Evolutionary conservation across 2,329 filamentous ascomycete species (phyloP), one percentile per base, ranked within the genome.

Genomic region (Parastagonospora nodorum): DNA sequence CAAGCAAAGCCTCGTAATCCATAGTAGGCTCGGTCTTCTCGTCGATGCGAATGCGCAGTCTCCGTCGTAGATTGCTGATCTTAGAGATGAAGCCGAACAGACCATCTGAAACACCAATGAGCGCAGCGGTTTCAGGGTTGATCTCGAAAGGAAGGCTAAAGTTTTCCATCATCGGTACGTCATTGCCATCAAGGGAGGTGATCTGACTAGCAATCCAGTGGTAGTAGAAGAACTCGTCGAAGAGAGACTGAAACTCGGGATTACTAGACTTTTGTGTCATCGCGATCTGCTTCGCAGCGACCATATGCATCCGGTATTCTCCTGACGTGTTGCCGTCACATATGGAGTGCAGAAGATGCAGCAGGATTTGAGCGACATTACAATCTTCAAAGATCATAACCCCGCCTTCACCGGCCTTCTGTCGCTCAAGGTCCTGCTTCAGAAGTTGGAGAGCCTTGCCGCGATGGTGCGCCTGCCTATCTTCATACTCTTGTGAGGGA

Each of bases 51-150:
- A 79, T 77, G 5, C 92, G 84, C 54, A 96, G 88, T 2, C 80
- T 81, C 70, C 92, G 88, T 36, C 91, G 84, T 32, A 96, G 83
- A 10, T 84, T 83, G 1, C 89, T 91, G 53, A 95, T 93, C 64
- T 89, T 85, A 7, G 88, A 87, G 28, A 96, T 86, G 66, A 89
- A 87, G 30, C 83, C 82, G 67, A 96, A 92, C 2, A 96, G 78
- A 1, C 90, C 90, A 64, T 96, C 91, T 35, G 88, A 85, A 24
- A 96, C 87, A 16, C 92, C 92, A 5, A 96, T 79, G 4, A 96
- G 79, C n/a, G 77, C 79, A 8, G 81, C 82, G 2, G 80, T 82
- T 57, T 82, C 78, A 1, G 80, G 77, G 44, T 82, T 80, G 28
- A 82, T 78, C 42, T 83, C 78, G 62, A 81, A 84, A 27, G 82